Evolutionary conservation across 495 filamentous ascomycete species (phyloP).

Genomic region (Aspergillus nidulans): DNA sequence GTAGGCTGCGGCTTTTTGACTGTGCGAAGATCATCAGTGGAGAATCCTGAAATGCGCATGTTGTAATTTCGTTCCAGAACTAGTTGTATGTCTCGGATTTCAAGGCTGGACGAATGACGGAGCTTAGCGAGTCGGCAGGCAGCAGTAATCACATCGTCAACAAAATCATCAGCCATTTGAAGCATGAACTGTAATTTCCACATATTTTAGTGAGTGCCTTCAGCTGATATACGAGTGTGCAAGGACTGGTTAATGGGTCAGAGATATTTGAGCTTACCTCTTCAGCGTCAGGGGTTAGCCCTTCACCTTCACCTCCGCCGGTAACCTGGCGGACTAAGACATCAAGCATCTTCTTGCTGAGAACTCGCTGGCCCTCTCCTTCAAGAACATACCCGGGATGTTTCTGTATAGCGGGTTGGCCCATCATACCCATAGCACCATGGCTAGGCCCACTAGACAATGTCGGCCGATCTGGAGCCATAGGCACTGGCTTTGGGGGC

Average conservation of each 20-base stretch:
- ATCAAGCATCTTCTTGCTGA: slow-evolving; percentile 95
- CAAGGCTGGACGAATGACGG: slow-evolving; percentile 79
- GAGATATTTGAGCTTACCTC: slow-evolving; percentile 57
- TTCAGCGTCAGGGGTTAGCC: slow-evolving; percentile 86
- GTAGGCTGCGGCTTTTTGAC: slow-evolving; percentile 88
- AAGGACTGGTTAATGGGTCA: background rate
- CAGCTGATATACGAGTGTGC: background rate
- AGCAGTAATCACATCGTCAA: slow-evolving; percentile 79
- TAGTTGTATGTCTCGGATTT: slow-evolving; percentile 91
- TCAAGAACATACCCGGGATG: slow-evolving; percentile 78
- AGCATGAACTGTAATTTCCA: slow-evolving; percentile 63
- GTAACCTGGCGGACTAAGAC: slow-evolving; percentile 92
- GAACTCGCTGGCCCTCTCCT: slow-evolving; percentile 79
- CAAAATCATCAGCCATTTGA: slow-evolving; percentile 86
- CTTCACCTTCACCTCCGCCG: slow-evolving; percentile 65
- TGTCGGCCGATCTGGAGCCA: slow-evolving; percentile 71
- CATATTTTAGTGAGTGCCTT: slow-evolving; percentile 13
- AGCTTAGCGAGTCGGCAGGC: slow-evolving; percentile 92
- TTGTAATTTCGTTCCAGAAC: slow-evolving; percentile 96
- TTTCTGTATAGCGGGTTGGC: slow-evolving; percentile 79
- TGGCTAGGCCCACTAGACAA: slow-evolving; percentile 69
- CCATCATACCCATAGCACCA: slow-evolving; percentile 69
- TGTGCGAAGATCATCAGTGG: slow-evolving; percentile 87
- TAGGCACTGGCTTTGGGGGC: slow-evolving; percentile 64
- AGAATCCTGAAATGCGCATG: slow-evolving; percentile 93